Conservation (phyloP, 2,329 filamentous ascomycete species). For the Aspergillus sp. region DNA sequence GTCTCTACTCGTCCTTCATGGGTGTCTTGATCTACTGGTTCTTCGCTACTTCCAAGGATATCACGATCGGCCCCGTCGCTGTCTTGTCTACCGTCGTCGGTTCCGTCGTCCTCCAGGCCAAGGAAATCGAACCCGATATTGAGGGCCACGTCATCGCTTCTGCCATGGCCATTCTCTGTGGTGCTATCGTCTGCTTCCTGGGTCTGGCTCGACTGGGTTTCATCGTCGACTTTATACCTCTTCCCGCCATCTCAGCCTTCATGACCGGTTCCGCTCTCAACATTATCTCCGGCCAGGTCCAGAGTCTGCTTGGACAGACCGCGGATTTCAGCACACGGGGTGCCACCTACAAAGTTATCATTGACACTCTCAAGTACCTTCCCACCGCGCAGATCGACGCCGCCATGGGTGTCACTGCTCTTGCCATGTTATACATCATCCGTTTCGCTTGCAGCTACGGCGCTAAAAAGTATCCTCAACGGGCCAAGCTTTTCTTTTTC, state of each 20-base stretch:
- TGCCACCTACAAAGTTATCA: slow-evolving; percentile 73
- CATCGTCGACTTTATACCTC: slow-evolving; percentile 87
- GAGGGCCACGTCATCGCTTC: slow-evolving; percentile 64
- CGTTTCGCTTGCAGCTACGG: slow-evolving; percentile 57
- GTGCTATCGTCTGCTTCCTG: slow-evolving; percentile 68
- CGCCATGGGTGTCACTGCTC: slow-evolving; percentile 76
- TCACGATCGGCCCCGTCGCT: slow-evolving; percentile 95
- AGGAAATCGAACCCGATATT: slow-evolving; percentile 49
- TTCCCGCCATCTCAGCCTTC: slow-evolving; percentile 85
- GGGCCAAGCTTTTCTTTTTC: slow-evolving; percentile 78
- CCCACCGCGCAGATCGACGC: slow-evolving; percentile 66
- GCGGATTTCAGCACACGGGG: slow-evolving; percentile 62
- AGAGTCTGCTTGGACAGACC: slow-evolving; percentile 70
- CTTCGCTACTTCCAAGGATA: slow-evolving; percentile 96
- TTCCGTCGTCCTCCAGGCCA: slow-evolving; percentile 64
- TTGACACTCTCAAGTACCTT: slow-evolving; percentile 72
- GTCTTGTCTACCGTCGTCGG: slow-evolving; percentile 91
- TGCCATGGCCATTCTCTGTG: slow-evolving; percentile 68
- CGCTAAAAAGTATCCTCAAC: slow-evolving; percentile 62
- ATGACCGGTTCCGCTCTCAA: slow-evolving; percentile 94
- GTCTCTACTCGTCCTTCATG: slow-evolving; percentile 93
- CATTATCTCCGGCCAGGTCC: slow-evolving; percentile 78
- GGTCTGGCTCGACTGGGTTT: slow-evolving; percentile 76
- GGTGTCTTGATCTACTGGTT: slow-evolving; percentile 94
- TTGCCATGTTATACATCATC: slow-evolving; percentile 70